Percentiles rank a stretch among this genome's conserved stretches.
Conservation (phyloP, 148 eudicot genomes). For the Pouteria glomerata region DNA sequence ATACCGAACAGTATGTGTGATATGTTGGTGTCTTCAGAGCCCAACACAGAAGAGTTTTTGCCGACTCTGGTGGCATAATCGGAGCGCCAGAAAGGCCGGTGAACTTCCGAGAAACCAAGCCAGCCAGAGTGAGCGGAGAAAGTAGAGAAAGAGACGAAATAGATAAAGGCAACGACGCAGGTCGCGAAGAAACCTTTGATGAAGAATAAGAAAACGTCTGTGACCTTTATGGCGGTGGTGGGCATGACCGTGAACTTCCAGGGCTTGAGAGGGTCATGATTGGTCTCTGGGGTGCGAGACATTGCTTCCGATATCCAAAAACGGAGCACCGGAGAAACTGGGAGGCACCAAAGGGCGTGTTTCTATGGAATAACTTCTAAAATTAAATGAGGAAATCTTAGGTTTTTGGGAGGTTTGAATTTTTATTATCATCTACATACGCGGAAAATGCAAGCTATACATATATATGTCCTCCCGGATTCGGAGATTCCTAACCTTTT, state of each 20-base stretch:
- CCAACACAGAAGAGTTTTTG: not conserved
- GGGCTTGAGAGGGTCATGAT: slow-evolving; percentile 26
- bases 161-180: slow-evolving; percentile 17
- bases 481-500: no score
- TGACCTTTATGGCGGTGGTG: not conserved
- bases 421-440: no score
- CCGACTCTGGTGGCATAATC: no score
- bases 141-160: slow-evolving; percentile 13
- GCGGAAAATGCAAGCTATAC: no score
- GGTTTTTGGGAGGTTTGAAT: no score
- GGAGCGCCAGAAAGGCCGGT: not conserved
- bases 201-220: not conserved
- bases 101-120: slow-evolving; percentile 11
- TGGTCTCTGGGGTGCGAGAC: not conserved
- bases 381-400: no score
- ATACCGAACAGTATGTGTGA: slow-evolving; percentile 42
- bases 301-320: not conserved
- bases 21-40: slow-evolving; percentile 17
- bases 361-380: no score
- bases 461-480: no score
- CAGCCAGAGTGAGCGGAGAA: slow-evolving; percentile 1
- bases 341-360: not conserved
- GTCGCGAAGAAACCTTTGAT: slow-evolving; percentile 26
- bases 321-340: not conserved
- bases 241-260: slow-evolving; percentile 8